Base-by-base conservation (phyloP, 2,329 filamentous ascomycete genomes). In the Colletotrichum sp. region DNA sequence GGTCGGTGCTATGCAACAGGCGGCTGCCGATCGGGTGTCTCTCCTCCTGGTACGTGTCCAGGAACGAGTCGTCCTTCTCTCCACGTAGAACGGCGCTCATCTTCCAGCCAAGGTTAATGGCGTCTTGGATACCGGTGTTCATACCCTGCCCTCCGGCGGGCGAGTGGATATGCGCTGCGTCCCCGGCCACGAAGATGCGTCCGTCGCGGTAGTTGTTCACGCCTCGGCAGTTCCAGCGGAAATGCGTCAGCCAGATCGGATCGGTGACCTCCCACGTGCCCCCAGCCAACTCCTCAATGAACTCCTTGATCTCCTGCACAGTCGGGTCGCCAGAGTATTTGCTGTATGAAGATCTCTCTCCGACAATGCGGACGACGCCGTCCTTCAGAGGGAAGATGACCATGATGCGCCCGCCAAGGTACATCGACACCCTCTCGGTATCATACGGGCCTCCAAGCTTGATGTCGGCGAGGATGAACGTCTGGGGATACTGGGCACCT, bases 31-130 rank as follows among this genome's bases (percentile, higher is more conserved):
- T 86, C 4, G 87, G 85, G 18, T 85, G 83, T 8, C 89, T 86
- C 79, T 91, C 89, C 4, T 79, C 77, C 68, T 88, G 83, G 78
- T 90, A 91, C 15, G 84, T 87, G 65, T 88, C 83, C 1, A 92
- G 83, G 2, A 91, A 81, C 0, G 81, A 78, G 12, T 86, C 80
- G 13, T 81, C 81, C 52, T 59, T 62, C 16, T 77, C 71, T 4
- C 75, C 71, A 8, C 74, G 74, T 2, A 76, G 24, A 8, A 76
- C 74, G 8, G 79, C 77, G 5, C 80, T 83, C 2, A 85, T 78
- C 67, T 85, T 85, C 83, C 84, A 85, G 5, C 79, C 83, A 1
- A 85, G 71, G 66, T 84, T 82, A 32, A 83, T 78, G 16, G 82
- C 80, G 69, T 85, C 84, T 6, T 82, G 82, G 5, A 85, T 81